Evolutionary conservation across 2,329 filamentous ascomycete genomes (phyloP).

Genomic region (Aspergillus quadricinctus): DNA sequence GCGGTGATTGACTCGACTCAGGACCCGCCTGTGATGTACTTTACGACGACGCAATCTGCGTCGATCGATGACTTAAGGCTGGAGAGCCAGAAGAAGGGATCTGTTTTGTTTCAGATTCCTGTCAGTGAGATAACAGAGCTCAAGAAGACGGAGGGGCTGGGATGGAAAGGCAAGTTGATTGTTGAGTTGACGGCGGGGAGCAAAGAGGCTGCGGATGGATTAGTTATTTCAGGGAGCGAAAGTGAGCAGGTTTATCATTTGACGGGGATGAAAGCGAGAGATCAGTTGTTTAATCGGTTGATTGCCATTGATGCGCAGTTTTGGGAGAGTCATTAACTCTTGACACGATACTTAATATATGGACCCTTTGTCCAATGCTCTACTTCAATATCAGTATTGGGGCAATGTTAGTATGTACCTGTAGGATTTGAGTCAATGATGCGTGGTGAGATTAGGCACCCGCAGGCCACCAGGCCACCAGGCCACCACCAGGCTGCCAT

Average conservation of each 20-base stretch:
- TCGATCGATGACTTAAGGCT: conserved; percentile 44
- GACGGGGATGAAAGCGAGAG: conserved; percentile 67
- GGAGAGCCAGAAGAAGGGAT: conserved; percentile 47
- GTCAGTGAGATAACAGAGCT: conserved; percentile 68
- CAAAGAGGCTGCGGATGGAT: conserved; percentile 68
- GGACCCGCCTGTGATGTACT: conserved; percentile 52
- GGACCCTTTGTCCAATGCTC: too few species aligned
- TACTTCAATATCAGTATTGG: too few species aligned
- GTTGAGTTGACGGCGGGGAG: conserved; percentile 71
- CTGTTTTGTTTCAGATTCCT: conserved; percentile 65
- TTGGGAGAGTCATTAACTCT: conserved; percentile 67
- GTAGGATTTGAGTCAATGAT: background rate
- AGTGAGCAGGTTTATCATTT: conserved; percentile 54
- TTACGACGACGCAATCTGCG: conserved; percentile 45
- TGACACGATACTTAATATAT: background rate
- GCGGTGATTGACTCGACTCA: conserved; percentile 56
- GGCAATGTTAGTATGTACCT: too few species aligned
- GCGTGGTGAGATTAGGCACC: background rate
- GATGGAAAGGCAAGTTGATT: conserved; percentile 79
- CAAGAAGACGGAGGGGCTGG: conserved; percentile 74
- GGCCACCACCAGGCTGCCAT: background rate
- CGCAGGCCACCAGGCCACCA: background rate
- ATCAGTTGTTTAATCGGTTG: conserved; percentile 77
- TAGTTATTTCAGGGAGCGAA: conserved; percentile 60
- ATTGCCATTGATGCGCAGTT: conserved; percentile 74